A percentile compares a stretch with the other conserved stretches of the same genome.
Conservation (phyloP, 1,284 basidiomycete species). For the Apiotrichum domesticum region DNA sequence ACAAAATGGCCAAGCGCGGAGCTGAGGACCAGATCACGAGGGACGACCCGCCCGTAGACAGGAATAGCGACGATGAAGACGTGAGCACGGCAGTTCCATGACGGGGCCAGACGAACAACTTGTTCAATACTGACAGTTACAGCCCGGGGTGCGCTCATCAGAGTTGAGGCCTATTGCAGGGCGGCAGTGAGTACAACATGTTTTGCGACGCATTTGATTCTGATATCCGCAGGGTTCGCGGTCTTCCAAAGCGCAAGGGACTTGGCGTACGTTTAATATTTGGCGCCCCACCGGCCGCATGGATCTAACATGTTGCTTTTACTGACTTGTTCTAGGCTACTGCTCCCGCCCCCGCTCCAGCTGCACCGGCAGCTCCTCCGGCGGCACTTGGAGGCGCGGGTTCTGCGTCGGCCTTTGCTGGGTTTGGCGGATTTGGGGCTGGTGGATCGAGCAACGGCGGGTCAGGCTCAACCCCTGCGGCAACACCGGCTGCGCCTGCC, state of each 20-base stretch:
- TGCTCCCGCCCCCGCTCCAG: background rate
- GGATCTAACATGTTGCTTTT: background rate
- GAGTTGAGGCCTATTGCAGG: constrained; percentile 36
- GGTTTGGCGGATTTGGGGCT: no score
- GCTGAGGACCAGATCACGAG: constrained; percentile 67
- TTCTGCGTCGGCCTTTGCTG: background rate
- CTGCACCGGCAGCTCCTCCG: background rate
- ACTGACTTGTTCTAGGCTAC: no score
- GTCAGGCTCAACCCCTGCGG: background rate
- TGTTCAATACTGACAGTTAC: constrained; percentile 11
- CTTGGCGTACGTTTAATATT: constrained; percentile 7
- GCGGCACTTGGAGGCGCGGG: background rate
- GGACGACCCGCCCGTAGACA: constrained; percentile 48
- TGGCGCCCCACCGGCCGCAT: background rate
- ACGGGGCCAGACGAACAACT: background rate
- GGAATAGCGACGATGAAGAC: constrained; percentile 34
- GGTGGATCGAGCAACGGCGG: background rate
- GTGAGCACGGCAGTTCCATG: constrained; percentile 45
- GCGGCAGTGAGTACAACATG: constrained; percentile 29
- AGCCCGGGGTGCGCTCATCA: constrained; percentile 31
- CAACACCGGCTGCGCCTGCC: constrained; percentile 3
- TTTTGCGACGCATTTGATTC: background rate
- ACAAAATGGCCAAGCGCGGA: constrained; percentile 56
- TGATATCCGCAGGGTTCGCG: constrained; percentile 41
- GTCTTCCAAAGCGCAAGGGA: constrained; percentile 44